Conservation (phyloP, 2,329 filamentous ascomycete genomes). For the Bisporella sp. region DNA sequence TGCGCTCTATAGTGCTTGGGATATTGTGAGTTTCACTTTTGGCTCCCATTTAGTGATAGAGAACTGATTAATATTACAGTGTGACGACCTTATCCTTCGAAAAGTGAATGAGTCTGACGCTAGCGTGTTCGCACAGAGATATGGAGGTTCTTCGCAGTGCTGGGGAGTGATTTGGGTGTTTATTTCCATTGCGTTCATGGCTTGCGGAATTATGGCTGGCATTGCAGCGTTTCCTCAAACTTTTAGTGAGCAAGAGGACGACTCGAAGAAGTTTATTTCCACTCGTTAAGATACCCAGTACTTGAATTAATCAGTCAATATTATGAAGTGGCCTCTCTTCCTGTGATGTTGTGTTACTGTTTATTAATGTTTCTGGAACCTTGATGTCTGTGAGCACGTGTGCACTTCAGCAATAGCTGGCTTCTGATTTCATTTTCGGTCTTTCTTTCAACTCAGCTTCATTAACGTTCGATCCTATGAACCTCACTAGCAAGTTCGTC, state of each 20-base stretch:
- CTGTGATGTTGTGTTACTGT: no score
- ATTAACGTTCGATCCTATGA: no score
- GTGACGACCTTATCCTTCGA: slow-evolving; percentile 71
- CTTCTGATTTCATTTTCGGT: no score
- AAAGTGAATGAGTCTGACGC: slow-evolving; percentile 78
- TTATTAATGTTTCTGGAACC: no score
- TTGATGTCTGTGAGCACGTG: no score
- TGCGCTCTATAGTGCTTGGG: slow-evolving; percentile 74
- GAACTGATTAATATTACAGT: slow-evolving; percentile 32
- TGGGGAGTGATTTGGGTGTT: slow-evolving; percentile 77
- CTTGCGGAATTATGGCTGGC: slow-evolving; percentile 65
- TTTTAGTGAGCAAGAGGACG: slow-evolving; percentile 59
- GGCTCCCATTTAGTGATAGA: not conserved
- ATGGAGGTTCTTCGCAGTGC: slow-evolving; percentile 73
- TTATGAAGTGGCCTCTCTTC: no score
- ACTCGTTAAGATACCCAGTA: slow-evolving; percentile 5
- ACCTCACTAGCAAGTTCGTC: no score
- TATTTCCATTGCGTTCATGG: slow-evolving; percentile 66
- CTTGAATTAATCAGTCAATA: no score
- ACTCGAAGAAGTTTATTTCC: slow-evolving; percentile 58
- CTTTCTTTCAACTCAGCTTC: no score
- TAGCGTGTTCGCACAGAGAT: slow-evolving; percentile 69
- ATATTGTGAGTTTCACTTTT: slow-evolving; percentile 48
- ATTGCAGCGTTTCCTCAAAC: slow-evolving; percentile 70
- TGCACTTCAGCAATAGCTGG: no score